Evolutionary conservation across 805 yeast species (phyloP), one percentile per base, ranked within the genome.

Genomic region (Starmerella riodocensis): DNA sequence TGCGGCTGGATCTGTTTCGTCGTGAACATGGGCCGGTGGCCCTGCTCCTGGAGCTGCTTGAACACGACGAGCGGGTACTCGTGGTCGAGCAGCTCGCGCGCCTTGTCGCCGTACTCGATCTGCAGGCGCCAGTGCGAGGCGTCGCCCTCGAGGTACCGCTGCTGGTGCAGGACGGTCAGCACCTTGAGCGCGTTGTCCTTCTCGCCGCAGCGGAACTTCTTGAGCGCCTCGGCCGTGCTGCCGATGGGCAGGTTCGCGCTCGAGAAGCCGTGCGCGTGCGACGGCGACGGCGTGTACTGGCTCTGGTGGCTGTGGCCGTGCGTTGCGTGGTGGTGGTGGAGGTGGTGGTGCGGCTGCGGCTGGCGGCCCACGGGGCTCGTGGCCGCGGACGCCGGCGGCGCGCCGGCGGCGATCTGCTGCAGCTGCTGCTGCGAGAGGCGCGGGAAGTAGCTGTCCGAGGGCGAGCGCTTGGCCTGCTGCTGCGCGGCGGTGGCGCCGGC

Each of bases 131-230:
- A 88, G 52, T 83, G 79, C 37, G 80, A 69, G 86, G 94, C 81
- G 54, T 84, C 94, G 37, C 73, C 77, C 24, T 74, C 71, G 35
- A 88, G 67, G 43, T 76, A 76, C 60, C 86, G 93, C 45, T 93
- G 69, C 49, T 77, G 74, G 80, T 84, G 77, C 4, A 94, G 95
- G 26, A 79, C 83, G 53, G 82, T 93, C 34, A 91, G 62, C 18
- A 88, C 78, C 56, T 81, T 81, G 51, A 79, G 76, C 56, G 95
- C 85, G 2, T 95, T 85, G 52, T 88, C 97, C 40, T 85, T 94
- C 20, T 82, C 75, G 6, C 88, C 78, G 1, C 94, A 93, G 34
- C 91, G 63, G 45, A 86, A 61, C 50, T 82, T 91, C 51, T 82
- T 81, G 48, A 84, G 65, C 0, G 94, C 93, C 53, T 84, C 93